phyloP scores from a whole-genome alignment of 148 eudicot genomes.

The Diospyros kaki region DNA sequence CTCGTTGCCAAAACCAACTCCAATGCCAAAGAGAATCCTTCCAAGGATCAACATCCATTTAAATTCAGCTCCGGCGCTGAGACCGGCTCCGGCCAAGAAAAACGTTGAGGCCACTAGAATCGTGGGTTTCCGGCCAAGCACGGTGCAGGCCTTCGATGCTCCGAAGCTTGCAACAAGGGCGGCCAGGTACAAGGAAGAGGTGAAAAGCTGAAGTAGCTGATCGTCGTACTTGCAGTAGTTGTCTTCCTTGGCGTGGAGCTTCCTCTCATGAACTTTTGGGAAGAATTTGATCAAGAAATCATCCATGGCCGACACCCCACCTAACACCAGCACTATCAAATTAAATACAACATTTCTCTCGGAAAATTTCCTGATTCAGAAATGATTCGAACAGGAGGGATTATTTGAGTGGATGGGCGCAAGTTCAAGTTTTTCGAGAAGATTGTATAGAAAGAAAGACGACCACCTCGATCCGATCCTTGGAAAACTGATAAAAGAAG shows the following conservation, averaged over 20 bases:
- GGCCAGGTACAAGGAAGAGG: conserved; percentile 36
- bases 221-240: conserved; percentile 17
- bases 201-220: conserved; percentile 10
- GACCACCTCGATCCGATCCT: too few species aligned
- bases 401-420: too few species aligned
- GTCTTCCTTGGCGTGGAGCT: conserved; percentile 12
- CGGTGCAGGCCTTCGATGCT: conserved; percentile 55
- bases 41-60: conserved; percentile 62
- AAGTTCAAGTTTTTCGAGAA: too few species aligned
- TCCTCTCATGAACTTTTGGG: conserved; percentile 9
- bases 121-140: conserved; percentile 31
- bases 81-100: conserved; percentile 37
- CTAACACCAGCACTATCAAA: background rate
- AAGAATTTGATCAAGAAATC: conserved; percentile 21
- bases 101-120: conserved; percentile 28
- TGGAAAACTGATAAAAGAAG: too few species aligned
- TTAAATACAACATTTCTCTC: background rate
- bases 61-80: conserved; percentile 32
- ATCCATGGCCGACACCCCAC: conserved; percentile 11
- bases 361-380: too few species aligned
- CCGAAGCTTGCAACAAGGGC: conserved; percentile 60
- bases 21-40: conserved; percentile 62
- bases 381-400: too few species aligned
- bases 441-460: too few species aligned
- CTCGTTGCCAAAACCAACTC: conserved; percentile 24